Conservation (phyloP, 2,329 filamentous ascomycete species). For the Pseudogymnoascus sp. region DNA sequence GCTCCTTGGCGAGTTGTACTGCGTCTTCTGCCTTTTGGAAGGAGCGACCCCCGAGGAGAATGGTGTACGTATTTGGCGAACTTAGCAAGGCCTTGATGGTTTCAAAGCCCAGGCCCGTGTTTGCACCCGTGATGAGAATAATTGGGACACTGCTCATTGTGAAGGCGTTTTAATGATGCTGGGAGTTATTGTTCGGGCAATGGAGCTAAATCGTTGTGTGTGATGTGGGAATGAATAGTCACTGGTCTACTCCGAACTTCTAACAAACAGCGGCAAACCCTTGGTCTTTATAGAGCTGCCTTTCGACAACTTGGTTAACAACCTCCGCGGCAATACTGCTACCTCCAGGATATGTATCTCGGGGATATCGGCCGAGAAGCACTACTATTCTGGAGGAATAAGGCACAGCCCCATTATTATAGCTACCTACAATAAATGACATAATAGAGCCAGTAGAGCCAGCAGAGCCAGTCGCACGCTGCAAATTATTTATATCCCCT, state of each 20-base stretch:
- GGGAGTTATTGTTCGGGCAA: neutral
- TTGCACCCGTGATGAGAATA: conserved; percentile 34
- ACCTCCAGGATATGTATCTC: neutral
- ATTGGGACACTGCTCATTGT: conserved; percentile 10
- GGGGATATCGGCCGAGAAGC: neutral
- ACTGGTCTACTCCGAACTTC: neutral
- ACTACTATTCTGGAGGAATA: neutral
- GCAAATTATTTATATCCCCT: neutral
- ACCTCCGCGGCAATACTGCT: neutral
- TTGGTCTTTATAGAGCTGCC: neutral
- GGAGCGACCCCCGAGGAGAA: conserved; percentile 37
- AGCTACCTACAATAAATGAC: neutral
- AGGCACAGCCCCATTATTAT: neutral
- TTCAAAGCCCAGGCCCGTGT: conserved; percentile 35
- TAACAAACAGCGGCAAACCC: neutral
- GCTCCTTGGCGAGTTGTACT: conserved; percentile 24
- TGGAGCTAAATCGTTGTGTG: neutral
- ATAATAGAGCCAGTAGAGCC: neutral
- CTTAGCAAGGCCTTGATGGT: conserved; percentile 22
- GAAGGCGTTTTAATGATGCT: neutral
- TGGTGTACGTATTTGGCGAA: conserved; percentile 18
- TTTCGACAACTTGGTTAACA: neutral
- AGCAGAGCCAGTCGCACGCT: neutral
- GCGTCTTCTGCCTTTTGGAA: conserved; percentile 35
- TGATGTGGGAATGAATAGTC: neutral